A percentile compares a stretch with the other conserved stretches of the same genome.
These are phyloP conservation scores for Nematodospora valgi DNA, from an alignment of 805 yeast species.

Conservation along the genomic window DNA sequence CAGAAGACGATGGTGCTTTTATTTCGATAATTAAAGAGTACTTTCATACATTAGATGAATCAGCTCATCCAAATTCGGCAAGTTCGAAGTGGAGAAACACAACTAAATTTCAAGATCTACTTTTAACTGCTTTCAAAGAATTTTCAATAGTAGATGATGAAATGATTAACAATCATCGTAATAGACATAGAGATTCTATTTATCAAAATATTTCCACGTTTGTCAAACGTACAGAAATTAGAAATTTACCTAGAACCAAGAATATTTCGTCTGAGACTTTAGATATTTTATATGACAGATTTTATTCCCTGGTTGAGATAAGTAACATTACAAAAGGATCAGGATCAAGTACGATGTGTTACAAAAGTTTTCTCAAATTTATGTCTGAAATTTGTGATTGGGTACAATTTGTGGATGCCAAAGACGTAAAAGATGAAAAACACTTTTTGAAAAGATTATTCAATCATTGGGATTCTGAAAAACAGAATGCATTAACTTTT, in stretches of 20 bases:
- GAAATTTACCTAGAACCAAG: constrained; percentile 76
- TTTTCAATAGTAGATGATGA: constrained; percentile 78
- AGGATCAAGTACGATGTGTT: constrained; percentile 69
- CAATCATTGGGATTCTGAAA: constrained; percentile 62
- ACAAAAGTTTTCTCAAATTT: constrained; percentile 65
- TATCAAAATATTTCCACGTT: constrained; percentile 84
- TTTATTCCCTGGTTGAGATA: constrained; percentile 72
- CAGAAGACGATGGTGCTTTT: constrained; percentile 91
- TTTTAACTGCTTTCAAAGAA: constrained; percentile 91
- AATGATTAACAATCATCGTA: constrained; percentile 64
- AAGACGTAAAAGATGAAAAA: constrained; percentile 7
- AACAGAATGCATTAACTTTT: constrained; percentile 55
- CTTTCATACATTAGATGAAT: constrained; percentile 71
- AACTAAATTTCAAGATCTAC: constrained; percentile 82
- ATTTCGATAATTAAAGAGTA: constrained; percentile 81
- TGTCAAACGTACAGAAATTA: constrained; percentile 85
- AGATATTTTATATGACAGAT: constrained; percentile 78
- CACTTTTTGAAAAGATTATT: constrained; percentile 55
- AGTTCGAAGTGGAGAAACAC: constrained; percentile 62
- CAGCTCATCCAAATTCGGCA: constrained; percentile 70
- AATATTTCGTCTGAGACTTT: constrained; percentile 57
- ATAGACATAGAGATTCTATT: constrained; percentile 69
- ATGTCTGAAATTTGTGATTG: constrained; percentile 81
- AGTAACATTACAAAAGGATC: constrained; percentile 46
- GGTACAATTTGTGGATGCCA: constrained; percentile 35